Base-by-base conservation (phyloP, 495 filamentous ascomycete genomes). In the Podospora pseudoanserina region DNA sequence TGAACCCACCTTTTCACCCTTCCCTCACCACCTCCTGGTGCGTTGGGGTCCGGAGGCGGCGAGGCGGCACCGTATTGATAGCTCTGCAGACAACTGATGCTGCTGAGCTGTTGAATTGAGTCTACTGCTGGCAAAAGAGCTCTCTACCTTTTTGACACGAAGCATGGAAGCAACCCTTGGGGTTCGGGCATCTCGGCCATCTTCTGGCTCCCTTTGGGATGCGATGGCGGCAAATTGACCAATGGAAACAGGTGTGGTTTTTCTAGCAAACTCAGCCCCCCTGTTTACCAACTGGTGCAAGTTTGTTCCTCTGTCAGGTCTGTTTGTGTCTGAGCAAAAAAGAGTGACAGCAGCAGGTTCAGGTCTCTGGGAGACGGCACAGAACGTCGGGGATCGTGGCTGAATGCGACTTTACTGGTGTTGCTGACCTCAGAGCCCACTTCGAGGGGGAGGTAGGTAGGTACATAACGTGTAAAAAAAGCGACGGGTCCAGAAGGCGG, bases 361-460 rank as follows among this genome's bases (percentile, higher is more conserved):
- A 7, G 59, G 5, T 20, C 61, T 32, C 18, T 28, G n/a, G 27
- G 18, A 39, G 34, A 63, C 61, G 61, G 61, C 61, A 63, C 61
- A 63, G 61, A 63, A 63, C 61, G 61, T 32, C 27, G 28, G 34
- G 16, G 28, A 63, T 53, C 61, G 61, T 63, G 61, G 61, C 61
- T 63, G 61, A 32, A 30, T 39, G 61, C 32, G 32, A 63, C 30
- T 63, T 34, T 44, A 44, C 49, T 39, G 61, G 19, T 32, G 27
- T 28, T 32, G 61, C 61, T 63, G 61, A 63, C 61, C 61, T 63
- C 27, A 63, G 61, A 63, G 30, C 32, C 61, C 61, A 63, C 23
- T 62, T 62, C 18, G 19, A 27, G 59, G 59, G 27, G 23, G 23
- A 16, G 23, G 23, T 23, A 23, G 30, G 7, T 15, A 27, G 58